Evolutionary conservation across 805 yeast species (phyloP).

Genomic region (Candida broadrunensis): DNA sequence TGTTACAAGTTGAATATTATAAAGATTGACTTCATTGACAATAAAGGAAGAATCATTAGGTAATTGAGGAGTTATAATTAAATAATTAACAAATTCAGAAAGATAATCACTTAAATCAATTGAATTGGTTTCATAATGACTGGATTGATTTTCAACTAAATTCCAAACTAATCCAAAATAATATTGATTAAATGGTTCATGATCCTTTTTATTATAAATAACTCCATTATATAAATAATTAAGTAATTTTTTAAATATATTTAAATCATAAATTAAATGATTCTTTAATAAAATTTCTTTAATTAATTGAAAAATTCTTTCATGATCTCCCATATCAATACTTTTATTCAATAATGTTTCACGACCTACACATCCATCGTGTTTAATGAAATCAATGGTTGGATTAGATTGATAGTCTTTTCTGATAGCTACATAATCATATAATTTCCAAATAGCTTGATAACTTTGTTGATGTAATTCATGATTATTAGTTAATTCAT

Average conservation of each 20-base stretch:
- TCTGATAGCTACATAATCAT: constrained; percentile 32
- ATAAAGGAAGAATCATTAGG: not conserved
- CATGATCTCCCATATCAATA: constrained; percentile 32
- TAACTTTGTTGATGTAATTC: constrained; percentile 8
- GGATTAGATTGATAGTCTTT: constrained; percentile 27
- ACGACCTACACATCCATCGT: constrained; percentile 16
- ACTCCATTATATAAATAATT: constrained; percentile 27
- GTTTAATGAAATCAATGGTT: constrained; percentile 5
- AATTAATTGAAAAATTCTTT: constrained; percentile 30
- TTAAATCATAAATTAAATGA: constrained; percentile 26
- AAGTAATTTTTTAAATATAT: constrained; percentile 25
- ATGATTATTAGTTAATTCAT: constrained; percentile 11
- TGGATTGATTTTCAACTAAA: constrained; percentile 32
- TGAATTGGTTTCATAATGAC: constrained; percentile 16
- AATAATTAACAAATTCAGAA: constrained; percentile 24
- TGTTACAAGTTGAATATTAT: constrained; percentile 17
- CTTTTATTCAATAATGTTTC: constrained; percentile 29
- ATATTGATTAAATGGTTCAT: constrained; percentile 16
- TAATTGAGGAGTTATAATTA: constrained; percentile 12
- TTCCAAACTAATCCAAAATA: constrained; percentile 31
- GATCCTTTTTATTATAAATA: constrained; percentile 9
- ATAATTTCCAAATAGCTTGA: constrained; percentile 25
- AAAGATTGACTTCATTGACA: constrained; percentile 5
- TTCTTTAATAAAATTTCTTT: constrained; percentile 32
- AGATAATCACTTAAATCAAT: constrained; percentile 25